phyloP scores from a whole-genome alignment of 2,329 filamentous ascomycete genomes.

The Ophiocordyceps camponoti-saundersi region DNA sequence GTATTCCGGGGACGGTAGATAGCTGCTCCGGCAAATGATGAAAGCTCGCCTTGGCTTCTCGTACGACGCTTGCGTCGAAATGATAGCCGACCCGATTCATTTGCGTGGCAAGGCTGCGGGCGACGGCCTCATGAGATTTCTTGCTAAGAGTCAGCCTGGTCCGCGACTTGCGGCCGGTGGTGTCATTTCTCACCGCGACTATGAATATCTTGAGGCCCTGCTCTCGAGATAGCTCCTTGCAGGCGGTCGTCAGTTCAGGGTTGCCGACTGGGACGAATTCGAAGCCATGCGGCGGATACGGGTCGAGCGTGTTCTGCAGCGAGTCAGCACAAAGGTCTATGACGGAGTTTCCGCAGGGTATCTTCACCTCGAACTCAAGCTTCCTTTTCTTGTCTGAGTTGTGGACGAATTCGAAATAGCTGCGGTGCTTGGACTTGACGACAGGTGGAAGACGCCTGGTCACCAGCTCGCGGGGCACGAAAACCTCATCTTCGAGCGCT shows the following conservation, averaged over 20 bases:
- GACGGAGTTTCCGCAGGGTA: neutral
- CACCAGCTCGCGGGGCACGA: slow-evolving; percentile 14
- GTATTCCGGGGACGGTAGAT: slow-evolving; percentile 12
- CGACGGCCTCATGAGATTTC: slow-evolving; percentile 13
- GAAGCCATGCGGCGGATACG: slow-evolving; percentile 40
- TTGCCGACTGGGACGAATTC: slow-evolving; percentile 47
- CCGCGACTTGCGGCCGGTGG: neutral
- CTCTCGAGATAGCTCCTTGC: slow-evolving; percentile 48
- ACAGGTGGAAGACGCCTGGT: slow-evolving; percentile 19
- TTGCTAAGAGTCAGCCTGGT: slow-evolving; percentile 4
- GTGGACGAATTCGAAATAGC: slow-evolving; percentile 47
- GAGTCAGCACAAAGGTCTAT: slow-evolving; percentile 8
- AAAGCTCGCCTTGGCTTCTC: slow-evolving; percentile 27
- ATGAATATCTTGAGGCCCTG: slow-evolving; percentile 48
- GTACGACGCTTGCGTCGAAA: slow-evolving; percentile 39
- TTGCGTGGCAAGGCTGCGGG: slow-evolving; percentile 29
- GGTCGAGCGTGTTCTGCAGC: slow-evolving; percentile 32
- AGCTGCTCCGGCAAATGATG: slow-evolving; percentile 9
- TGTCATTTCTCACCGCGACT: slow-evolving; percentile 36
- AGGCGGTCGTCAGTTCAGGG: slow-evolving; percentile 39
- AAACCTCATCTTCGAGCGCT: slow-evolving; percentile 6
- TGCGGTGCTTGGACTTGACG: slow-evolving; percentile 37
- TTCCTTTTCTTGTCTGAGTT: slow-evolving; percentile 49
- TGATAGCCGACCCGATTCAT: slow-evolving; percentile 44
- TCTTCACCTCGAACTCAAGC: slow-evolving; percentile 40